Conservation (phyloP, 148 eudicot genomes). For the Silene uniflora region DNA sequence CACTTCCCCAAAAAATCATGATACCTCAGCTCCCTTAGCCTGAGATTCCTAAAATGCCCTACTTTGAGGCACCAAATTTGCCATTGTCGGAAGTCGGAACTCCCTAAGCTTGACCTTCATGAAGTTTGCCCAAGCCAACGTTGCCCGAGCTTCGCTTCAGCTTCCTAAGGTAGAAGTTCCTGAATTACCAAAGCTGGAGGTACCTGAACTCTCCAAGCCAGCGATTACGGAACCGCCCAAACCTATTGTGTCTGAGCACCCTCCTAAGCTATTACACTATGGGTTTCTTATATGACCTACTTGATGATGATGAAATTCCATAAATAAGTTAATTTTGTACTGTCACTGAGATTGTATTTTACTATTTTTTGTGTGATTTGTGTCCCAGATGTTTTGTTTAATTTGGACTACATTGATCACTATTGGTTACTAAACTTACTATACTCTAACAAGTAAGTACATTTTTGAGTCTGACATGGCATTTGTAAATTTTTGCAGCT, state of each 20-base stretch:
- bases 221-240: conserved; percentile 16
- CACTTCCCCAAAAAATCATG: conserved; percentile 3
- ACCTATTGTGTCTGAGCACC: conserved; percentile 12
- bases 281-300: too few relatives aligned
- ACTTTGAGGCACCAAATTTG: neutral
- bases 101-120: conserved; percentile 13
- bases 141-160: neutral
- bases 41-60: conserved; percentile 9
- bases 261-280: conserved; percentile 2
- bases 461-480: too few relatives aligned
- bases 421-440: too few relatives aligned
- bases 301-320: too few relatives aligned
- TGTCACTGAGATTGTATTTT: too few relatives aligned
- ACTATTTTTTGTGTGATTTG: too few relatives aligned
- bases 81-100: conserved; percentile 1
- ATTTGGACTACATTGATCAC: too few relatives aligned
- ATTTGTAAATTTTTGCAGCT: too few relatives aligned
- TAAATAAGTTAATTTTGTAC: too few relatives aligned
- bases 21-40: neutral
- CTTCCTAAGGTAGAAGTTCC: too few relatives aligned
- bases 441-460: too few relatives aligned
- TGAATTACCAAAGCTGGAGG: conserved; percentile 5
- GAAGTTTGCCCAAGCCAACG: conserved; percentile 14
- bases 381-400: too few relatives aligned
- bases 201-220: conserved; percentile 18